Evolutionary conservation across 1,284 basidiomycete genomes (phyloP), one percentile per base, ranked within the genome.

Genomic region (Athelia sp.): DNA sequence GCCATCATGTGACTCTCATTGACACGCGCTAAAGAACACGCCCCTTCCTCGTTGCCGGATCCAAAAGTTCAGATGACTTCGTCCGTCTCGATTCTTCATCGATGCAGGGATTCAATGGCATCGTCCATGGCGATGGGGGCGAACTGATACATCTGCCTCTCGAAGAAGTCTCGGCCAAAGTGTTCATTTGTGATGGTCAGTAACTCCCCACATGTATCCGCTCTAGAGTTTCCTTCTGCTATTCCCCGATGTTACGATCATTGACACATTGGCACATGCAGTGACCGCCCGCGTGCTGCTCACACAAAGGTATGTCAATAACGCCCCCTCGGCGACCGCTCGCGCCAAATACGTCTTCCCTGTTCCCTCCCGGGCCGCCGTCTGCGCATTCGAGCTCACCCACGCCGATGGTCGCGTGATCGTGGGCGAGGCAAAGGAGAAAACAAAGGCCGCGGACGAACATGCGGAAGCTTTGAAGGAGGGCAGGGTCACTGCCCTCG

Each of bases 271-370:
- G 13, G 38, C 13, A 31, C 43, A 36, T 22, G 21, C 54, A 81
- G 78, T 79, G 0, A 75, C 77, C 9, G 76, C 79, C 0, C 67
- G 71, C 17, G 72, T 82, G 6, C 66, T 69, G 0, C 57, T 85
- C n/a, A 58, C 58, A 0, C 82, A 84, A 52, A 60, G 56, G 0
- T 85, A 75, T 57, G 56, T 49, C 15, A 81, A 83, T 55, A 52
- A 65, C 0, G 62, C 62, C 1, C 52, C 58, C 14, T 50, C 54
- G 14, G 50, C 67, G 0, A 76, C 79, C 0, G 54, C 63, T 36
- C 66, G 72, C 44, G 77, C 76, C 8, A 72, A 74, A 34, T 85
- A 82, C 58, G 66, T 73, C 42, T 84, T 85, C 54, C 82, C 82
- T 1, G 69, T 84, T 1, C 83, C 82, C 1, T 77, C 74, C 1